These are phyloP conservation scores for Microcos paniculata DNA, from an alignment of 345 rosid genomes.

Conservation along the genomic window DNA sequence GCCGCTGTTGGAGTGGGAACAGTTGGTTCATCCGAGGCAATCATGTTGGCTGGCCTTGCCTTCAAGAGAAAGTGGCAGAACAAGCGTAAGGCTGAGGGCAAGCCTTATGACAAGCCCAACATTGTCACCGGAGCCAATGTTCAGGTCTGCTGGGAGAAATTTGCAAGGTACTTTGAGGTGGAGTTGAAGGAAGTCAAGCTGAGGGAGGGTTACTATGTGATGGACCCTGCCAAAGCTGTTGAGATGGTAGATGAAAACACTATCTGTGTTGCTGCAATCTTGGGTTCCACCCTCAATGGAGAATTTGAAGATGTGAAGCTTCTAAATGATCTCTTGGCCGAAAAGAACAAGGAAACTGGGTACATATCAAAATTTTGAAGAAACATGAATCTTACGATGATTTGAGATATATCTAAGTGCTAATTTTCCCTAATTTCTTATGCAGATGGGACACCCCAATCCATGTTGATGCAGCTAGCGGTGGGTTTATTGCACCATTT, in stretches of 20 bases:
- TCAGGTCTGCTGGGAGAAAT: slow-evolving; percentile 96
- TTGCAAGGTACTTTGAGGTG: slow-evolving; percentile 92
- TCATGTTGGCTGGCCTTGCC: slow-evolving; percentile 92
- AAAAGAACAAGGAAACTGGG: slow-evolving; percentile 83
- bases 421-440: background rate
- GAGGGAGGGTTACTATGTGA: slow-evolving; percentile 82
- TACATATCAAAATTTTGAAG: slow-evolving; percentile 13
- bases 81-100: slow-evolving; percentile 79
- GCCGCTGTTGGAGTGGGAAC: slow-evolving; percentile 89
- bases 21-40: slow-evolving; percentile 94
- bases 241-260: slow-evolving; percentile 98
- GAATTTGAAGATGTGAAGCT: slow-evolving; percentile 95
- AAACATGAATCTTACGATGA: background rate
- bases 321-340: slow-evolving; percentile 61
- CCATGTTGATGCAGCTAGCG: slow-evolving; percentile 95
- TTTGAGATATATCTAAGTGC: background rate
- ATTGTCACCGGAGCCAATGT: slow-evolving; percentile 97
- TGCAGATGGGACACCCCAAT: slow-evolving; percentile 89
- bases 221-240: slow-evolving; percentile 91
- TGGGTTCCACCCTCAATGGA: slow-evolving; percentile 91
- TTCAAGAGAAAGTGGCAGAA: slow-evolving; percentile 96
- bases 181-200: slow-evolving; percentile 90
- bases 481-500: slow-evolving; percentile 95
- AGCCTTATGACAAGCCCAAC: slow-evolving; percentile 80
- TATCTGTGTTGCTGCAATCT: slow-evolving; percentile 91